phyloP scores from a whole-genome alignment of 2,329 filamentous ascomycete species.

The Apiospora arundinis region DNA sequence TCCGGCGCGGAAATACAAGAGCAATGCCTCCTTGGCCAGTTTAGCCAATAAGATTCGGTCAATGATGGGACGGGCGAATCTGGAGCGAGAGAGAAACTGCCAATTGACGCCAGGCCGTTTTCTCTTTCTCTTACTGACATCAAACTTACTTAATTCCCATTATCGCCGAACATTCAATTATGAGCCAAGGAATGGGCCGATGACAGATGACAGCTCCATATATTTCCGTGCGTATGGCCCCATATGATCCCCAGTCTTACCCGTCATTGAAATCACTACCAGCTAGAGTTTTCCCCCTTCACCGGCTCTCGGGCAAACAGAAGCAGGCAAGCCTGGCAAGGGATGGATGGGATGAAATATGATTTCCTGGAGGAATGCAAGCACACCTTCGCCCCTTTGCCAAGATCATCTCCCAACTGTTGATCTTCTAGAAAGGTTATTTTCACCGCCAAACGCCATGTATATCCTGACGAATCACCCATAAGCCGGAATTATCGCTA shows the following conservation, averaged over 20 bases:
- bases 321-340: background rate
- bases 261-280: background rate
- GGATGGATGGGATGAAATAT: background rate
- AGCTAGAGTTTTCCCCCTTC: background rate
- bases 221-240: background rate
- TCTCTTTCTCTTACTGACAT: background rate
- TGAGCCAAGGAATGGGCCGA: background rate
- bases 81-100: too few species aligned
- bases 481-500: background rate
- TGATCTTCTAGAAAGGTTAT: background rate
- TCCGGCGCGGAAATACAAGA: background rate
- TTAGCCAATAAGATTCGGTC: background rate
- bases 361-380: background rate
- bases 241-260: background rate
- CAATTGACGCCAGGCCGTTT: background rate
- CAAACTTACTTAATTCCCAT: background rate
- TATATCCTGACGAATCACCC: background rate
- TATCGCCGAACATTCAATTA: background rate
- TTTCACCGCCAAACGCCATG: background rate
- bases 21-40: background rate
- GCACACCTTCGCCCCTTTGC: background rate
- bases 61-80: background rate
- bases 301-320: background rate
- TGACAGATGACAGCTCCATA: background rate
- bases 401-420: background rate